Evolutionary conservation across 2,329 filamentous ascomycete genomes (phyloP).

Genomic region (Aspergillus chevalieri): DNA sequence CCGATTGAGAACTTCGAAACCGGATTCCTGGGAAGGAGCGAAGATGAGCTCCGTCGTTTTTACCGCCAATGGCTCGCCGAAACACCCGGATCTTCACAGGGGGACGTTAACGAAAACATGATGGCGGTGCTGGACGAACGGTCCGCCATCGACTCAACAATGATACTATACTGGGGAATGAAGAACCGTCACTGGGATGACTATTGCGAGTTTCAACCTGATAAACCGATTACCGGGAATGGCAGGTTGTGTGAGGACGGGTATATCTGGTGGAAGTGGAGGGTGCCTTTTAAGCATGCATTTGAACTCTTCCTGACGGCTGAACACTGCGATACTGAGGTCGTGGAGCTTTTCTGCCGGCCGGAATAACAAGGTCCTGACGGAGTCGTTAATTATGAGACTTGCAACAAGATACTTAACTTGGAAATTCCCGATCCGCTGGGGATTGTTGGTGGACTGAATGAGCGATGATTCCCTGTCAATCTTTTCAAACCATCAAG

Average conservation of each 20-base stretch:
- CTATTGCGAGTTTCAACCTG: not conserved
- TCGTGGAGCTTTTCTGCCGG: not conserved
- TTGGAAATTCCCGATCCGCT: not conserved
- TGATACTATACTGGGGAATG: not conserved
- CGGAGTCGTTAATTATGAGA: not conserved
- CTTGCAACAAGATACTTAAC: not conserved
- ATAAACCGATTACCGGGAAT: not conserved
- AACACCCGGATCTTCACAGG: not conserved
- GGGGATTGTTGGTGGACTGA: not conserved
- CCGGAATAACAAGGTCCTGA: not conserved
- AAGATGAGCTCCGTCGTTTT: not conserved
- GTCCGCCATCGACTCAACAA: not conserved
- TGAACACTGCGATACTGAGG: not conserved
- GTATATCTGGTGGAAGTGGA: not conserved
- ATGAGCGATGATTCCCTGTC: no score
- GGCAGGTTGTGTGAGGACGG: not conserved
- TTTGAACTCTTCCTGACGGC: not conserved
- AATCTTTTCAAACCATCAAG: no score
- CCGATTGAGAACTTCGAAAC: not conserved
- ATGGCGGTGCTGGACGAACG: not conserved
- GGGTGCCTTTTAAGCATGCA: not conserved
- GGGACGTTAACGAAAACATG: not conserved
- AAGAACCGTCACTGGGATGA: not conserved
- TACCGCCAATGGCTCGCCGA: not conserved
- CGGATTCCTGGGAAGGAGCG: not conserved